Conservation (phyloP, 208 protist species). For the Tritrichomonas musculus region DNA sequence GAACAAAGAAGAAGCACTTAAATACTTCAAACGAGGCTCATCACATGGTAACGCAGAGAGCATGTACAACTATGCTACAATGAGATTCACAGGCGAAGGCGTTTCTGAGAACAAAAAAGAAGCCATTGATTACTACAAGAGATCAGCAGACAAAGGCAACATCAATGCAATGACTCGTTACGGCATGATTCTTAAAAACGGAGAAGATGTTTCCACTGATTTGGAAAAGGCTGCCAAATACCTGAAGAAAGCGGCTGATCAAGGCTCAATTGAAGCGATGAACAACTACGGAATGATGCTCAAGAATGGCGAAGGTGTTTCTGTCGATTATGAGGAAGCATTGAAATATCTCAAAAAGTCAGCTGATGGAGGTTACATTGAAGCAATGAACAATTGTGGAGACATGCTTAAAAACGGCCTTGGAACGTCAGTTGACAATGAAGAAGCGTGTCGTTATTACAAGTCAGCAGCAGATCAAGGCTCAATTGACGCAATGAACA, state of each 20-base stretch:
- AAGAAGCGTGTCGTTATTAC: background rate
- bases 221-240: background rate
- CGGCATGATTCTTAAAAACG: background rate
- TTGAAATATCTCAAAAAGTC: background rate
- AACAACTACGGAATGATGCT: background rate
- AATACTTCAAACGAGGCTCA: background rate
- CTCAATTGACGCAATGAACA: background rate
- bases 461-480: background rate
- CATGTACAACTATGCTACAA: background rate
- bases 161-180: background rate
- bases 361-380: background rate
- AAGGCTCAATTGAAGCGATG: background rate
- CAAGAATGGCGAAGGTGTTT: background rate
- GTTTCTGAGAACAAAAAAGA: background rate
- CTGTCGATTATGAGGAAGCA: background rate
- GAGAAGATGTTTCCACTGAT: background rate
- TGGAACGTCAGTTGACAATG: background rate
- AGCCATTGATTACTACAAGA: background rate
- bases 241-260: background rate
- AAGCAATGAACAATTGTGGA: background rate
- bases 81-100: background rate
- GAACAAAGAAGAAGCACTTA: background rate
- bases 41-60: background rate
- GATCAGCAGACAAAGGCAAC: background rate
- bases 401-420: background rate